Evolutionary conservation across 2,329 filamentous ascomycete species (phyloP), one percentile per base, ranked within the genome.

Genomic region (Verticillium longisporum): DNA sequence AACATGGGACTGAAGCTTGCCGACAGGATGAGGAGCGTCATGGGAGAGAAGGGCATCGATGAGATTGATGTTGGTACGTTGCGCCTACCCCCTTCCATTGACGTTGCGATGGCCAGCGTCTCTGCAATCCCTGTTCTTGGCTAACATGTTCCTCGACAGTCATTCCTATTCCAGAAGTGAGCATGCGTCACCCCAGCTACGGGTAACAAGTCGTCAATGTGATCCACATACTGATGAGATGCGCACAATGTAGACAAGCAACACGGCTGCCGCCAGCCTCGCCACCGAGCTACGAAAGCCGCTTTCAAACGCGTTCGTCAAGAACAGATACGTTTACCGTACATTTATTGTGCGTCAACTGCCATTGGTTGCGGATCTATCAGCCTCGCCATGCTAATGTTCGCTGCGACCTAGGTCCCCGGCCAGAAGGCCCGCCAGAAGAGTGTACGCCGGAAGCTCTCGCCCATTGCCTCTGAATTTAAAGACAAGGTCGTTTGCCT

Each of bases 381-480:
- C 41, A 21, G n/a, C 4, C 21, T 50, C 14, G n/a, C 21, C 15
- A 18, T 18, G 15, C n/a, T 21, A 4, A 56, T 13, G 45, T 56
- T 60, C 53, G 55, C n/a, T 55, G 53, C 61, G 37, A 71, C 64
- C 34, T 71, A 72, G 65, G 90, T 76, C 60, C 80, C 93, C 1
- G 89, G 88, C 34, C 93, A 97, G 73, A 86, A 86, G 66, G 84
- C 87, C 18, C 83, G 93, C 4, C 86, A 95, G 69, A 94, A 94
- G 76, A 89, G 91, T 66, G 92, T 97, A 9, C 88, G 94, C 4
- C 86, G 93, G 56, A 98, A 97, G 77, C 82, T 98, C 53, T 94
- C 90, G 62, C 86, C 93, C 32, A 96, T 97, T 75, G 85, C 87
- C 31, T 87, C 88, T 50, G 92, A 97, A 72, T 97, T 97, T 75